These are phyloP conservation scores for Fusarium marasasianum DNA, from an alignment of 2,329 filamentous ascomycete genomes.

Conservation along the genomic window DNA sequence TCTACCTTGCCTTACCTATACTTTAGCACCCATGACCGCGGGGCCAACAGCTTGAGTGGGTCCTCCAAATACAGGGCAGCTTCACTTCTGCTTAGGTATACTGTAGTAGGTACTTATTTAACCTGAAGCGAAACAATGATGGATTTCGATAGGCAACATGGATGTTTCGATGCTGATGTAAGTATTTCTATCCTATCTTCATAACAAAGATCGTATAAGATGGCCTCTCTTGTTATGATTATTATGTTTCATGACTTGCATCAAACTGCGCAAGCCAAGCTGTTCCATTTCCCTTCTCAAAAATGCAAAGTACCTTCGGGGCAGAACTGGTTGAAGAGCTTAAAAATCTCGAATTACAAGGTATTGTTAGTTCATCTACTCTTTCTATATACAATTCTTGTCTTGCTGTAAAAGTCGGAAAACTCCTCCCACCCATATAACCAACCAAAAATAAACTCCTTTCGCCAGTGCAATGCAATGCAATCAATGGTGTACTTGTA, in stretches of 20 bases:
- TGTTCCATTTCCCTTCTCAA: background rate
- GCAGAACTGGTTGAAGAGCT: background rate
- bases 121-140: background rate
- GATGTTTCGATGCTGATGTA: background rate
- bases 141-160: background rate
- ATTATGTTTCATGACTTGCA: background rate
- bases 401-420: background rate
- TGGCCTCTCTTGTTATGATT: background rate
- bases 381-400: background rate
- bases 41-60: conserved; percentile 9
- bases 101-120: background rate
- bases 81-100: background rate
- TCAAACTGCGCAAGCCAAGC: background rate
- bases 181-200: background rate
- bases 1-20: background rate
- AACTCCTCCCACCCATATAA: background rate
- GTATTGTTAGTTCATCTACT: background rate
- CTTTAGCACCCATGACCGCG: conserved; percentile 16
- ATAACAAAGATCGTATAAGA: background rate
- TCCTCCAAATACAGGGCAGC: background rate
- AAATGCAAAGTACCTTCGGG: background rate
- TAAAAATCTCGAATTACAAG: background rate
- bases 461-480: conserved; percentile 30
- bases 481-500: conserved; percentile 14
- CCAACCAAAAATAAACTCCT: conserved; percentile 4